phyloP scores from a whole-genome alignment of 2,329 filamentous ascomycete genomes.

The Passalora sequoiae region DNA sequence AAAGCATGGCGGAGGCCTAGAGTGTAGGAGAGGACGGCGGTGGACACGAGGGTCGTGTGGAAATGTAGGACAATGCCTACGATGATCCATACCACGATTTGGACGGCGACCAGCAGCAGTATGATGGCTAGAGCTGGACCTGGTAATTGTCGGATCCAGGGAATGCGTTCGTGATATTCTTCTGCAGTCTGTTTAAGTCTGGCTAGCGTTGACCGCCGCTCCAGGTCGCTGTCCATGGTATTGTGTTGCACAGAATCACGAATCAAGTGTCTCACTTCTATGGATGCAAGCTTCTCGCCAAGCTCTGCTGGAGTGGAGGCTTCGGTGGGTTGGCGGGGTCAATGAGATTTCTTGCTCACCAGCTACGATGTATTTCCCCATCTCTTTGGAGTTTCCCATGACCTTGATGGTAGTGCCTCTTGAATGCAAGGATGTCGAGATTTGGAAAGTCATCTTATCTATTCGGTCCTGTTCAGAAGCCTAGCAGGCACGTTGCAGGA shows the following conservation, averaged over 20 bases:
- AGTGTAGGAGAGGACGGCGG: conserved; percentile 79
- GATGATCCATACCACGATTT: conserved; percentile 54
- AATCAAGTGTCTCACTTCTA: no score
- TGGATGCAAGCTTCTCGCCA: no score
- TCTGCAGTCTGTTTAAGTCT: conserved; percentile 23
- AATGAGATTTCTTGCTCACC: not conserved
- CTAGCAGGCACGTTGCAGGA: no score
- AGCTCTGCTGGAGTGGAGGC: no score
- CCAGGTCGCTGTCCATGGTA: conserved; percentile 11
- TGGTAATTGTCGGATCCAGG: conserved; percentile 53
- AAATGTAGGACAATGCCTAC: conserved; percentile 51
- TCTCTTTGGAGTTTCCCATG: no score
- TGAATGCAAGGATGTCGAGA: no score
- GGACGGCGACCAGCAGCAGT: conserved; percentile 48
- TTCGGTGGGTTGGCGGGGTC: not conserved
- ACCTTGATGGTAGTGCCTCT: no score
- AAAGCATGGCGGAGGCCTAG: conserved; percentile 90
- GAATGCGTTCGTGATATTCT: conserved; percentile 48
- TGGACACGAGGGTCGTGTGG: conserved; percentile 59
- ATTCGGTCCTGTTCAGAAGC: no score
- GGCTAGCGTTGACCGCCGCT: conserved; percentile 10
- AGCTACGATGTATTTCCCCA: no score
- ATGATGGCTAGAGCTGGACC: conserved; percentile 56
- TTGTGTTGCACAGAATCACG: no score
- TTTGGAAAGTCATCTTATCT: no score